Evolutionary conservation across 331 rosid genomes (phyloP).

Genomic region (Stylosanthes scabra): DNA sequence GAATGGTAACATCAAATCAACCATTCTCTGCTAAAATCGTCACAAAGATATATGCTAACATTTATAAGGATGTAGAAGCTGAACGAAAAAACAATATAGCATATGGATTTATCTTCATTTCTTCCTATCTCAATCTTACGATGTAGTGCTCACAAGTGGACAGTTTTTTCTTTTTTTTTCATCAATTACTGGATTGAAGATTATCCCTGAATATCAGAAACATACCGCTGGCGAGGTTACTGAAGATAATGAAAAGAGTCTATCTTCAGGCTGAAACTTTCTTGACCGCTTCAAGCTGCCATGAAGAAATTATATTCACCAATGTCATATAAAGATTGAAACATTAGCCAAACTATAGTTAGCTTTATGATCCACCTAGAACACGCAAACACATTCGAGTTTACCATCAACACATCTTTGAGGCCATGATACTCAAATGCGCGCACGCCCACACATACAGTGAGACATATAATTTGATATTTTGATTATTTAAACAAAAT

Average conservation of each 20-base stretch:
- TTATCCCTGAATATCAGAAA: slow-evolving; percentile 40
- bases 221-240: slow-evolving; percentile 95
- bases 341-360: background rate
- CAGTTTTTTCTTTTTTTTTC: background rate
- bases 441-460: no score
- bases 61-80: slow-evolving; percentile 18
- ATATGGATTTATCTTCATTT: slow-evolving; percentile 8
- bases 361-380: background rate
- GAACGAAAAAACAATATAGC: slow-evolving; percentile 25
- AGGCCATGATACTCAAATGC: background rate
- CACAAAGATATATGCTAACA: slow-evolving; percentile 9
- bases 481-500: slow-evolving; percentile 9
- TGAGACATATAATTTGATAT: background rate
- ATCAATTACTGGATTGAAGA: slow-evolving; percentile 18
- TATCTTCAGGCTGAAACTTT: slow-evolving; percentile 98
- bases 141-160: slow-evolving; percentile 15
- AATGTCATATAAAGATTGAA: slow-evolving; percentile 31
- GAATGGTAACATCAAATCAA: slow-evolving; percentile 9
- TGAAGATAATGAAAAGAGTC: slow-evolving; percentile 95
- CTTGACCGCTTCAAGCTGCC: slow-evolving; percentile 97
- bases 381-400: slow-evolving; percentile 13
- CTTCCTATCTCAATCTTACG: slow-evolving; percentile 21
- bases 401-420: background rate
- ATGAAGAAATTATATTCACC: slow-evolving; percentile 35
- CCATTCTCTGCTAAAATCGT: slow-evolving; percentile 6